phyloP scores from a whole-genome alignment of 176 grass and related monocot genomes.

The Puya raimondii region DNA sequence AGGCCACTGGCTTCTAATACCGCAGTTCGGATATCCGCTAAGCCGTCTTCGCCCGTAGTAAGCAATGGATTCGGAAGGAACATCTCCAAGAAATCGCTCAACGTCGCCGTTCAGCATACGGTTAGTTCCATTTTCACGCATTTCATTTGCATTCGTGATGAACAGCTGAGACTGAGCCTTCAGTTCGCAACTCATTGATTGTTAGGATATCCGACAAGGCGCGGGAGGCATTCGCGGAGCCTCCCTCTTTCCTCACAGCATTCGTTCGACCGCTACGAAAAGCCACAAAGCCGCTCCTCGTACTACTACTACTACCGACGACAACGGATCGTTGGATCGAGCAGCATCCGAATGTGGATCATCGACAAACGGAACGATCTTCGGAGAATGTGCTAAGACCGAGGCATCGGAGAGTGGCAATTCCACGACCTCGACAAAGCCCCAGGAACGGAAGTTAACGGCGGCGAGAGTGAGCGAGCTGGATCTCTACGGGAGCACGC shows the following conservation, averaged over 20 bases:
- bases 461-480: not conserved
- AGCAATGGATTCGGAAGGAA: slow-evolving; percentile 8
- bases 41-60: slow-evolving; percentile 7
- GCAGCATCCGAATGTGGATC: not conserved
- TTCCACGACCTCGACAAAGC: not conserved
- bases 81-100: slow-evolving; percentile 9
- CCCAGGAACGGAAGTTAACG: not conserved
- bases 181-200: not conserved
- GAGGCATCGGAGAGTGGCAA: not conserved
- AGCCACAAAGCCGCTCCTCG: not conserved
- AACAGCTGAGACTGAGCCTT: too few relatives aligned
- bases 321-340: not conserved
- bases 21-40: not conserved
- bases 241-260: slow-evolving; percentile 21
- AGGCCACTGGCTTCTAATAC: not conserved
- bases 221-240: not conserved
- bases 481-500: slow-evolving; percentile 26
- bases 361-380: not conserved
- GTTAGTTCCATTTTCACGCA: not conserved
- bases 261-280: slow-evolving; percentile 6
- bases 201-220: slow-evolving; percentile 13
- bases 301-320: not conserved
- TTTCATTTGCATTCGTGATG: not conserved
- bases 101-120: slow-evolving; percentile 15
- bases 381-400: not conserved